Evolutionary conservation across 1,284 basidiomycete species (phyloP), one percentile per base, ranked within the genome.

Genomic region (Cryptococcus maquisensis): DNA sequence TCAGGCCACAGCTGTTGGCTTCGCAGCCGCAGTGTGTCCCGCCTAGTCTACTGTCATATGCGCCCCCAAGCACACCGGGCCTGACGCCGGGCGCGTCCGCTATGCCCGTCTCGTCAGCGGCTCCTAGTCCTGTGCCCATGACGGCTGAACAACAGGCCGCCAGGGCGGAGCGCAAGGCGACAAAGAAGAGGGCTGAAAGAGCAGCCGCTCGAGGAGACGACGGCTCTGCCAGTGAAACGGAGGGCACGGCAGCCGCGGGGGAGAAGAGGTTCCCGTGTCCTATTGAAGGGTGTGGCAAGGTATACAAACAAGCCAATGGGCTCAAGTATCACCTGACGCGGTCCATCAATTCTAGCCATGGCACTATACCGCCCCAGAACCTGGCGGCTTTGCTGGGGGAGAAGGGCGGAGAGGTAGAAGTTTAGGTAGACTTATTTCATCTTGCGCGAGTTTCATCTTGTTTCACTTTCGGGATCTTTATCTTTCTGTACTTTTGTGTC

Each of bases 221-320:
- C n/a, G 71, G 68, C 5, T 62, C 65, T 2, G 61, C 68, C 41
- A 71, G 71, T 40, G 72, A 68, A 37, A 64, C 51, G 18, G 60
- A 48, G 51, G 64, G 42, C 39, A 68, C 60, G 28, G 63, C 60
- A 56, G 62, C 55, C 1, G 68, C 69, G 32, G 68, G 69, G 45
- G 80, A 81, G 63, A 81, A 81, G 65, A 78, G 80, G 24, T 83
- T 81, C 74, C 79, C 81, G 56, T 83, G 82, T 64, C 79, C 79
- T 3, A 79, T 81, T 6, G 79, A 80, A 36, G 82, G 82, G 1
- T 83, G 82, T 62, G 81, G 81, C 61, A 83, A 83, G 70, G 77
- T 79, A 16, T 83, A 83, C 75, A 82, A 82, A 70, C 82, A 83
- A 68, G 72, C 72, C 46, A 74, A 76, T 57, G 75, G 75, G 2